phyloP scores from a whole-genome alignment of 2,329 filamentous ascomycete genomes.

The Aspergillus sergii region DNA sequence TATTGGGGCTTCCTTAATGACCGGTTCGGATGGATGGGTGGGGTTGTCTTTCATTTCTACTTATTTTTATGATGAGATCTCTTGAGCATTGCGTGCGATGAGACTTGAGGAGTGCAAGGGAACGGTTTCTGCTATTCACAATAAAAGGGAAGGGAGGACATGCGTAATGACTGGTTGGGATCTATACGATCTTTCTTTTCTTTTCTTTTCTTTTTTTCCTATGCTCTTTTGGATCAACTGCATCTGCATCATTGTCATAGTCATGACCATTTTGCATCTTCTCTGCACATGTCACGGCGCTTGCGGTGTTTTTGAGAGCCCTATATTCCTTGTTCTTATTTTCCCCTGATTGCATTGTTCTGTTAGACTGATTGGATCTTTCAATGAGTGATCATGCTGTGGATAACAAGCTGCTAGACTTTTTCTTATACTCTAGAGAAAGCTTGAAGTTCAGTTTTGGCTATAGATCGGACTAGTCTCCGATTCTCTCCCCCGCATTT shows the following conservation, averaged over 20 bases:
- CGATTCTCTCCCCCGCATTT: conserved; percentile 20
- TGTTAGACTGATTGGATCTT: not conserved
- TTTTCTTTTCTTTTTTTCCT: conserved; percentile 19
- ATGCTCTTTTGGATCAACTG: conserved; percentile 6
- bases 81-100: conserved; percentile 14
- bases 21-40: not conserved
- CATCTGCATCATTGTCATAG: conserved; percentile 11
- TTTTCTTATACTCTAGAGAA: conserved; percentile 3
- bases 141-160: conserved; percentile 15
- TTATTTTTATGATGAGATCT: conserved; percentile 14
- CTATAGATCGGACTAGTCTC: conserved; percentile 22
- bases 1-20: not conserved
- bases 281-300: conserved; percentile 28
- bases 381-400: not conserved
- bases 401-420: conserved; percentile 3
- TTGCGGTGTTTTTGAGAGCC: conserved; percentile 21
- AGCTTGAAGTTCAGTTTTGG: not conserved
- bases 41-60: conserved; percentile 5
- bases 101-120: conserved; percentile 12
- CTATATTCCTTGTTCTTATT: not conserved
- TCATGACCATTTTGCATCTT: conserved; percentile 27
- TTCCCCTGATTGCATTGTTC: conserved; percentile 24
- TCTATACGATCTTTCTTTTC: conserved; percentile 19
- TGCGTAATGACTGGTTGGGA: conserved; percentile 26
- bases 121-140: conserved; percentile 13